Evolutionary conservation across 331 rosid genomes (phyloP).

Genomic region (Telfairia occidentalis): DNA sequence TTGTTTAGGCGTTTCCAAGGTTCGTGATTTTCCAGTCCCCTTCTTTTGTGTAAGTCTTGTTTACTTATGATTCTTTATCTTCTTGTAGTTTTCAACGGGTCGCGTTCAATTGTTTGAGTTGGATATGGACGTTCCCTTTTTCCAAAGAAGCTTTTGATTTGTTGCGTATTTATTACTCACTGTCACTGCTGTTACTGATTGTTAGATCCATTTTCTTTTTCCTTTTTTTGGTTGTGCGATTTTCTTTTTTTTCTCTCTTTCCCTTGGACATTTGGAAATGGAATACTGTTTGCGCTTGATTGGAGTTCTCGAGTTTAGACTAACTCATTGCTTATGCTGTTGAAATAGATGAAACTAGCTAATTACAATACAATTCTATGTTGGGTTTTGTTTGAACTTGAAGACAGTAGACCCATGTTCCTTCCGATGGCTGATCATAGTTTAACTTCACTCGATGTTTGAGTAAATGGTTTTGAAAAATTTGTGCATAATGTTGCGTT

Average conservation of each 20-base stretch:
- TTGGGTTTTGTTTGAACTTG: neutral
- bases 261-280: neutral
- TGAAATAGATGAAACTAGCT: neutral
- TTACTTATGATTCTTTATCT: neutral
- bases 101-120: slow-evolving; percentile 17
- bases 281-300: neutral
- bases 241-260: neutral
- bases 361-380: neutral
- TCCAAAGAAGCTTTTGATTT: neutral
- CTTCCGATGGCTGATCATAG: neutral
- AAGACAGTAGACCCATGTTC: neutral
- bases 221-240: neutral
- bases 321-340: neutral
- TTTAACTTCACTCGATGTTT: neutral
- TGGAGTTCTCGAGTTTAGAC: neutral
- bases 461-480: neutral
- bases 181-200: neutral
- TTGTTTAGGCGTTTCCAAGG: slow-evolving; percentile 66
- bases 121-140: neutral
- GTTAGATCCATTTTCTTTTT: neutral
- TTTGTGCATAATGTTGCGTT: neutral
- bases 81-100: slow-evolving; percentile 20
- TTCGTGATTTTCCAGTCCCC: slow-evolving; percentile 17
- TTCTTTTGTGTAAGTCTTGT: neutral
- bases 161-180: neutral